Conservation (phyloP, 1,284 basidiomycete species). For the Ustilago vetiveriae region DNA sequence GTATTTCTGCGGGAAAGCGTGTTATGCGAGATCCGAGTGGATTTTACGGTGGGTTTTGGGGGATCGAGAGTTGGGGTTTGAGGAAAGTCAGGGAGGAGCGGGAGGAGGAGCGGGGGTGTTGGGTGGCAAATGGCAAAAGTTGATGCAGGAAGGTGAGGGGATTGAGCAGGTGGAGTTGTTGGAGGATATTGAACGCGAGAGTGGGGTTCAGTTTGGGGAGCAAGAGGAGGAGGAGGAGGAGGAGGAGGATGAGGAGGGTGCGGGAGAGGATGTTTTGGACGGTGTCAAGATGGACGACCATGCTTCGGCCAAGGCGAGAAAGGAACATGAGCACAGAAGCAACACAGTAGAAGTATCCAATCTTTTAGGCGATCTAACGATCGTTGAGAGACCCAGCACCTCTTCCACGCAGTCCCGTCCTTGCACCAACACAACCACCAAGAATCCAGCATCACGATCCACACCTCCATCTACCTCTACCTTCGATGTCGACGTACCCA, state of each 20-base stretch:
- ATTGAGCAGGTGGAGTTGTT: constrained; percentile 52
- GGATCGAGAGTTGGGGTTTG: constrained; percentile 21
- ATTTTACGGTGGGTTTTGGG: constrained; percentile 38
- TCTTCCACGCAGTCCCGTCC: no score
- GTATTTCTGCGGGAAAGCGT: constrained; percentile 26
- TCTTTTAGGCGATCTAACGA: constrained; percentile 16
- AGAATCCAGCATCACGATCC: not conserved
- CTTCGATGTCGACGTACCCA: constrained; percentile 32
- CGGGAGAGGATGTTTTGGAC: not conserved
- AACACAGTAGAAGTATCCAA: constrained; percentile 12
- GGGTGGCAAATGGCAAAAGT: constrained; percentile 87
- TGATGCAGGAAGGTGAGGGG: constrained; percentile 85
- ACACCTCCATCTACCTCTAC: constrained; percentile 5
- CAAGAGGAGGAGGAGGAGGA: not conserved
- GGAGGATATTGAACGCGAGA: constrained; percentile 35
- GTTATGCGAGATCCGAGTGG: constrained; percentile 42
- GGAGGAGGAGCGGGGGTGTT: constrained; percentile 74
- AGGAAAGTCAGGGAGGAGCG: constrained; percentile 76
- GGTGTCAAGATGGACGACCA: no score
- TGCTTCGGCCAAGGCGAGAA: no score
- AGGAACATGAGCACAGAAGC: no score
- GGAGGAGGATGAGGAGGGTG: not conserved
- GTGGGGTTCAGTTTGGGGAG: constrained; percentile 6
- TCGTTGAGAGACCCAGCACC: constrained; percentile 12
- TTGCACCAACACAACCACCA: not conserved